Conservation (phyloP, 2,329 filamentous ascomycete genomes). For the Penicillium sp. region DNA sequence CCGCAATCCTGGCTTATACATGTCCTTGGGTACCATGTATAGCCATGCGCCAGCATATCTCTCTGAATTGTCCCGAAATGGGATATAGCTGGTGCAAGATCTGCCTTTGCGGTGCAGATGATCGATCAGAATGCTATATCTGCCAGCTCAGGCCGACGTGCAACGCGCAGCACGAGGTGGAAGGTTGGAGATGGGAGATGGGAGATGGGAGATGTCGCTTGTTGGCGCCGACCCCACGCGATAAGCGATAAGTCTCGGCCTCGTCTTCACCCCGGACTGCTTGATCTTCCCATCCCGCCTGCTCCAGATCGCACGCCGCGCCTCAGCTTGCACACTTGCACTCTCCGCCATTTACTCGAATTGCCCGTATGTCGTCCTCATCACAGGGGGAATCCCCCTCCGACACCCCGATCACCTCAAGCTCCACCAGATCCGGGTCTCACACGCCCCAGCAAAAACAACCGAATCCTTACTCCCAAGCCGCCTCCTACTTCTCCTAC, state of each 20-base stretch:
- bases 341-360: slow-evolving; percentile 5
- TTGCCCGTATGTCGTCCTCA: slow-evolving; percentile 26
- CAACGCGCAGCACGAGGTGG: too few species aligned
- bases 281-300: slow-evolving; percentile 1
- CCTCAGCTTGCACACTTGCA: neutral
- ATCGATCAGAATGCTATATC: too few species aligned
- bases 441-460: slow-evolving; percentile 23
- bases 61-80: too few species aligned
- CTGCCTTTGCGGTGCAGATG: too few species aligned
- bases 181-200: too few species aligned
- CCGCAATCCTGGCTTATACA: too few species aligned
- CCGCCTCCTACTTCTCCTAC: slow-evolving; percentile 50
- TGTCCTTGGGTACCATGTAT: too few species aligned
- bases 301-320: neutral
- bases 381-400: slow-evolving; percentile 18
- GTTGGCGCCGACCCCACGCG: slow-evolving; percentile 1
- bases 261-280: slow-evolving; percentile 10
- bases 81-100: too few species aligned
- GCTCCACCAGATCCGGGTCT: slow-evolving; percentile 24
- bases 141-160: too few species aligned
- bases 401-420: slow-evolving; percentile 14
- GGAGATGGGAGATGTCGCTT: too few species aligned
- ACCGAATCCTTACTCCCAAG: slow-evolving; percentile 27
- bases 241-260: slow-evolving; percentile 23
- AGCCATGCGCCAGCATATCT: too few species aligned